Percentiles rank a stretch among this genome's conserved stretches.
phyloP scores from a whole-genome alignment of 345 rosid genomes.

The Eucalyptus regnans region DNA sequence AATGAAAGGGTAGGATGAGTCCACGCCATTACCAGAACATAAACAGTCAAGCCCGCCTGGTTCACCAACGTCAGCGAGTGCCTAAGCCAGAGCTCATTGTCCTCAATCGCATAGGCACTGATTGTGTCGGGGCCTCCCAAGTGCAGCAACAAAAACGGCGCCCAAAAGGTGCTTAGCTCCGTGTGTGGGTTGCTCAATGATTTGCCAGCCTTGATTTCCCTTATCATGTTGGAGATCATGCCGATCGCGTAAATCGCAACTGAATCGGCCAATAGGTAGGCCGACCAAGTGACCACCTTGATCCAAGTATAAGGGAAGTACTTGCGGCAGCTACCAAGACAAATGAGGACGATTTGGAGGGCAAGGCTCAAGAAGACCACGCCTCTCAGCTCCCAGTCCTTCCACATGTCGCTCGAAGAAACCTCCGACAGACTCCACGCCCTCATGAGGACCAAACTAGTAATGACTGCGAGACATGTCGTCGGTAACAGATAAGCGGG shows the following conservation, averaged over 20 bases:
- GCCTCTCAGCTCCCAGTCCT: constrained; percentile 2
- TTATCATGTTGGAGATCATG: neutral
- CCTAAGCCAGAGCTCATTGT: neutral
- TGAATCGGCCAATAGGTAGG: constrained; percentile 5
- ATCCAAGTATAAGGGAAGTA: neutral
- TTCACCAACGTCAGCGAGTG: rapidly evolving
- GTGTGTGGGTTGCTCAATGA: too few relatives aligned
- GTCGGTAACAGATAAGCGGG: constrained; percentile 1
- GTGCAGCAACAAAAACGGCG: neutral
- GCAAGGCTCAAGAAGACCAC: constrained; percentile 1
- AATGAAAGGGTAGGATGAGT: neutral
- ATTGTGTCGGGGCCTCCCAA: neutral
- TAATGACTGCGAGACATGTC: neutral
- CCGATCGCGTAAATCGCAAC: constrained; percentile 2
- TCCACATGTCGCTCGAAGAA: neutral
- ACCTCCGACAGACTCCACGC: neutral
- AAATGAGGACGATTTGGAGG: neutral
- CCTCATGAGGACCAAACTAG: neutral
- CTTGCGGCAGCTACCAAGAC: neutral
- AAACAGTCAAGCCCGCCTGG: rapidly evolving
- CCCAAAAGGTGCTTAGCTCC: neutral
- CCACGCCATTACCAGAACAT: rapidly evolving
- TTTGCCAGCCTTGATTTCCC: too few relatives aligned
- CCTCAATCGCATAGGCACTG: neutral
- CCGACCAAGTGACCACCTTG: neutral